Percentiles rank a stretch among this genome's conserved stretches.
Conservation (phyloP, 345 rosid genomes). For the Cardamine resedifolia region DNA sequence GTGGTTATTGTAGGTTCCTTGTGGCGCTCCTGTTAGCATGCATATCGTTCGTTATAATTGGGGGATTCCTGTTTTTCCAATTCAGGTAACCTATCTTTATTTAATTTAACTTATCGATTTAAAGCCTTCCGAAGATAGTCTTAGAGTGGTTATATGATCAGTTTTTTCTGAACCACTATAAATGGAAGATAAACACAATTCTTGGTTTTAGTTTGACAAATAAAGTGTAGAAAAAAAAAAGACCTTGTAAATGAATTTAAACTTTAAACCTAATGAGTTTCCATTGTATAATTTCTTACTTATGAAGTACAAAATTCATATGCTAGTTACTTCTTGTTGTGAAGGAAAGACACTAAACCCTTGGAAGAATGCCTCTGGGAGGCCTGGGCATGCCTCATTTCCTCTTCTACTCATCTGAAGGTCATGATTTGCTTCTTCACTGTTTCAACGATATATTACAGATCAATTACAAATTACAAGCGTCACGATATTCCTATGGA, state of each 20-base stretch:
- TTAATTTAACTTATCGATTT: neutral
- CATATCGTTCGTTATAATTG: constrained; percentile 78
- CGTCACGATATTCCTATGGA: neutral
- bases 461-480: neutral
- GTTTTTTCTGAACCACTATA: neutral
- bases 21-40: constrained; percentile 76
- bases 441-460: neutral
- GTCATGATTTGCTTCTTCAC: constrained; percentile 37
- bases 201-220: constrained; percentile 2
- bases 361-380: constrained; percentile 97
- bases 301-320: too few species aligned
- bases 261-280: neutral
- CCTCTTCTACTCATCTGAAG: constrained; percentile 88
- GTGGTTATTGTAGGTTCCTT: constrained; percentile 60
- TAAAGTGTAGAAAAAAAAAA: neutral
- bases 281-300: constrained; percentile 1
- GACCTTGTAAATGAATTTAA: too few species aligned
- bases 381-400: constrained; percentile 95
- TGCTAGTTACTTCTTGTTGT: constrained; percentile 24
- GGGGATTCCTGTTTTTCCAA: constrained; percentile 76
- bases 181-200: neutral
- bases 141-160: neutral
- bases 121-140: neutral
- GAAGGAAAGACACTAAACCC: constrained; percentile 56
- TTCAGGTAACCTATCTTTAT: constrained; percentile 52